These are phyloP conservation scores for Fusarium nanum DNA, from an alignment of 2,329 filamentous ascomycete species.

Conservation along the genomic window DNA sequence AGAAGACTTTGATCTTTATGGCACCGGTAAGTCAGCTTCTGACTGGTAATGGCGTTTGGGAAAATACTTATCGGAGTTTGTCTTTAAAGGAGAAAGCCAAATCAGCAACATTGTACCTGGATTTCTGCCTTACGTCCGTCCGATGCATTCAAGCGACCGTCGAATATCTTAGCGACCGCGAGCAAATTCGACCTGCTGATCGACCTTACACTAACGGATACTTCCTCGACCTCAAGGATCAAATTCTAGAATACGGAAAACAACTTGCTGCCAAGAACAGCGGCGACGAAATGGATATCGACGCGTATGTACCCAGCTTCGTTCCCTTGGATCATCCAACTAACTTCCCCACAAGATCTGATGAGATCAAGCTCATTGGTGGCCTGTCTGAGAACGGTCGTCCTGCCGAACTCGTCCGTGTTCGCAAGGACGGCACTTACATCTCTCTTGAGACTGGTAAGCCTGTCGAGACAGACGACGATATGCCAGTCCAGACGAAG, in stretches of 20 bases:
- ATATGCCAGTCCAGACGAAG: conserved; percentile 67
- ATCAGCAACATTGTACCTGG: conserved; percentile 77
- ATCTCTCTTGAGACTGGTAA: conserved; percentile 81
- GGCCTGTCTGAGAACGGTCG: conserved; percentile 85
- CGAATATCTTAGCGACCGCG: conserved; percentile 84
- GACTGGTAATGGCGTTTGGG: conserved; percentile 67
- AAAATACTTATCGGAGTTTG: conserved; percentile 76
- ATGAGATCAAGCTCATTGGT: conserved; percentile 83
- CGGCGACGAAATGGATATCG: conserved; percentile 68
- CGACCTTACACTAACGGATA: conserved; percentile 95
- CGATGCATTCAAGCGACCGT: conserved; percentile 91
- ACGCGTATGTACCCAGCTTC: conserved; percentile 62
- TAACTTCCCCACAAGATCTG: conserved; percentile 55
- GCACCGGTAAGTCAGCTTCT: conserved; percentile 86
- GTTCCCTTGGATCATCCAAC: conserved; percentile 46
- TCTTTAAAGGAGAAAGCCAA: conserved; percentile 82
- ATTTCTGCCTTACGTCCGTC: conserved; percentile 91
- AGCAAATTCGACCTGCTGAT: conserved; percentile 86
- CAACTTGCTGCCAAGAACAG: conserved; percentile 81
- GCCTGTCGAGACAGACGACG: conserved; percentile 67
- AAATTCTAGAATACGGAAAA: conserved; percentile 89
- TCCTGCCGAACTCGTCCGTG: conserved; percentile 84
- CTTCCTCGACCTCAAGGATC: conserved; percentile 94
- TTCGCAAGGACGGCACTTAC: conserved; percentile 82
- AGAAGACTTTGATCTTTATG: conserved; percentile 91